These are phyloP conservation scores for Hypoxylon sp. DNA, from an alignment of 2,329 filamentous ascomycete genomes.

Conservation along the genomic window DNA sequence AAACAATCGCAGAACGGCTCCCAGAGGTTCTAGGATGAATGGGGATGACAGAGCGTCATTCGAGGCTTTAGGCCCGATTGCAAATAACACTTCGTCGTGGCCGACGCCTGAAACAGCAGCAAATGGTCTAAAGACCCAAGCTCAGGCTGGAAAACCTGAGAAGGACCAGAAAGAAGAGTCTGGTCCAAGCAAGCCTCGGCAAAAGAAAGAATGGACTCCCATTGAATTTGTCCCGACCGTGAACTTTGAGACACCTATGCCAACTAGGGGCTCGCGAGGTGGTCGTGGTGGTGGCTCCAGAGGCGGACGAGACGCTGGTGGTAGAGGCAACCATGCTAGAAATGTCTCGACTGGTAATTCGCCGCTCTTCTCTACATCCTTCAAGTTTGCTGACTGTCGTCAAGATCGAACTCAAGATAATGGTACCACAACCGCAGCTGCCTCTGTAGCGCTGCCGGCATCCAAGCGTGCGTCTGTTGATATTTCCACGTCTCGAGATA, in stretches of 20 bases:
- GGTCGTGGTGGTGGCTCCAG: conserved; percentile 54
- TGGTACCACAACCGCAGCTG: conserved; percentile 50
- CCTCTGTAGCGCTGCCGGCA: conserved; percentile 53
- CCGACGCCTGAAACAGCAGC: conserved; percentile 87
- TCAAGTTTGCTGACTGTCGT: conserved; percentile 31
- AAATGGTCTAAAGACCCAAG: conserved; percentile 81
- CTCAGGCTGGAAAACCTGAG: conserved; percentile 71
- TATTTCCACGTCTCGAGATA: conserved; percentile 56
- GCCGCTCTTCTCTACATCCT: neutral
- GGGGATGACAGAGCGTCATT: conserved; percentile 56
- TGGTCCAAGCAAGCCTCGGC: conserved; percentile 61
- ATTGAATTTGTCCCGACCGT: conserved; percentile 87
- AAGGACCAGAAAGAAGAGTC: conserved; percentile 73
- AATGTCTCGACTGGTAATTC: conserved; percentile 43
- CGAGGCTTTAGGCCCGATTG: conserved; percentile 71
- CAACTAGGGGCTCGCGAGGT: conserved; percentile 65
- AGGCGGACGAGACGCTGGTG: conserved; percentile 48
- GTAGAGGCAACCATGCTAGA: conserved; percentile 42
- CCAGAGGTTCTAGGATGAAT: conserved; percentile 60
- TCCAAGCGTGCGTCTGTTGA: conserved; percentile 63
- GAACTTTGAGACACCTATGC: conserved; percentile 86
- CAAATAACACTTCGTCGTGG: conserved; percentile 86
- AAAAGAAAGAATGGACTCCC: conserved; percentile 89
- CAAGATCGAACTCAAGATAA: conserved; percentile 47
- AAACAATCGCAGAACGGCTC: conserved; percentile 56